phyloP scores from a whole-genome alignment of 108 stramenopile genomes.

The Nannochloropsis oceanica region DNA sequence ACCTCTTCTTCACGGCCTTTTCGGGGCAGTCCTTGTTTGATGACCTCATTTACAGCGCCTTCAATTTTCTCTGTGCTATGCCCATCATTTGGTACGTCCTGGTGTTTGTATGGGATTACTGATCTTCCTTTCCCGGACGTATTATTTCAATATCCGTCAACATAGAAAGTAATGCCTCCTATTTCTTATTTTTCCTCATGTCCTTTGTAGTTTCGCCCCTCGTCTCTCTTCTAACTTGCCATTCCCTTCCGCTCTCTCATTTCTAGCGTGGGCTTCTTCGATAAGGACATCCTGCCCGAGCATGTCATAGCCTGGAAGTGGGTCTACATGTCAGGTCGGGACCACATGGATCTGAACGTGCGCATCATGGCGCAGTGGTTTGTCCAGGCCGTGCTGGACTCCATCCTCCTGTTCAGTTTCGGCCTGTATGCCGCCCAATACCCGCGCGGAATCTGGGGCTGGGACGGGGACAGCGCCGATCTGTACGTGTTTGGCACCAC shows the following conservation, averaged over 20 bases:
- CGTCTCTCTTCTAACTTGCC: background rate
- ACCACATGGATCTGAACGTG: slow-evolving; percentile 15
- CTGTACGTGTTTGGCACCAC: slow-evolving; percentile 24
- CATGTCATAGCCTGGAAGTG: background rate
- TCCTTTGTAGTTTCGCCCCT: background rate
- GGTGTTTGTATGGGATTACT: background rate
- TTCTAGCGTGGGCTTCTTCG: slow-evolving; percentile 6
- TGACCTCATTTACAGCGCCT: slow-evolving; percentile 28
- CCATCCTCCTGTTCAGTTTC: slow-evolving; percentile 9
- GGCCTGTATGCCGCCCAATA: background rate
- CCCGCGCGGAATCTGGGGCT: background rate
- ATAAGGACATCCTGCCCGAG: slow-evolving; percentile 1
- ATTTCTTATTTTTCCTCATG: background rate
- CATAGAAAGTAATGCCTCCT: background rate
- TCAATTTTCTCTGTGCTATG: slow-evolving; percentile 32
- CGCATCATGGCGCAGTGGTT: background rate
- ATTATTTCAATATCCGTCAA: background rate
- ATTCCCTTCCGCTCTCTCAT: background rate
- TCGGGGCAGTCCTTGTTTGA: slow-evolving; percentile 36
- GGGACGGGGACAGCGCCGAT: slow-evolving; percentile 11
- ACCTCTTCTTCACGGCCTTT: slow-evolving; percentile 18
- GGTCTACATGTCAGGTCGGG: slow-evolving; percentile 7
- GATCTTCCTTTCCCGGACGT: background rate
- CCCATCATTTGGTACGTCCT: slow-evolving; percentile 14
- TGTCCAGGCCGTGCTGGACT: slow-evolving; percentile 17